A percentile compares a stretch with the other conserved stretches of the same genome.
phyloP scores from a whole-genome alignment of 1,284 basidiomycete genomes.

The Singerocomus inundabilis region DNA sequence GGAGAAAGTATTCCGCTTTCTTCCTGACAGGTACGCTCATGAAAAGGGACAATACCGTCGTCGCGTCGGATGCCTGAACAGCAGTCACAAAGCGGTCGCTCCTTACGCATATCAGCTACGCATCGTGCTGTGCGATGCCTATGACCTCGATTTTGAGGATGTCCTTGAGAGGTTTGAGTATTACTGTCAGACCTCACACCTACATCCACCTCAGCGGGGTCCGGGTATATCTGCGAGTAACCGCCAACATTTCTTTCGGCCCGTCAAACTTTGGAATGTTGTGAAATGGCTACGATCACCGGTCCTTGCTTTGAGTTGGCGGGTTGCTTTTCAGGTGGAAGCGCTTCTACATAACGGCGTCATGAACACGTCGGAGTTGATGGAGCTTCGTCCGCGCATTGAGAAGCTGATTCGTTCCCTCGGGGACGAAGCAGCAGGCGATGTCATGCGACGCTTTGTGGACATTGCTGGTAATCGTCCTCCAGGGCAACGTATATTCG shows the following conservation, averaged over 20 bases:
- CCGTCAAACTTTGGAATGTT: slow-evolving; percentile 45
- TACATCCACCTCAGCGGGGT: slow-evolving; percentile 38
- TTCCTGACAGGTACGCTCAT: slow-evolving; percentile 42
- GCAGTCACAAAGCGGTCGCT: slow-evolving; percentile 52
- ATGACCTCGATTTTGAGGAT: slow-evolving; percentile 35
- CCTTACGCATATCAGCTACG: slow-evolving; percentile 67
- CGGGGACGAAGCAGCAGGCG: slow-evolving; percentile 37
- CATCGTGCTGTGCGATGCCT: slow-evolving; percentile 46
- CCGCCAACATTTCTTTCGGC: slow-evolving; percentile 47
- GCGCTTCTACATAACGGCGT: slow-evolving; percentile 58
- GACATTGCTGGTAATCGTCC: slow-evolving; percentile 44
- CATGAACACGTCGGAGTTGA: slow-evolving; percentile 55
- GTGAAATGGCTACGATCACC: slow-evolving; percentile 43
- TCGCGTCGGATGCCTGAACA: slow-evolving; percentile 53
- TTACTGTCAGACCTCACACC: slow-evolving; percentile 52
- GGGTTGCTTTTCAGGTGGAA: slow-evolving; percentile 69
- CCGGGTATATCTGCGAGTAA: slow-evolving; percentile 45
- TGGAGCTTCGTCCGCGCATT: slow-evolving; percentile 43
- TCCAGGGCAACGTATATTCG: slow-evolving; percentile 41
- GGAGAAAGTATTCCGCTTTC: slow-evolving; percentile 52
- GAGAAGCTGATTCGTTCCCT: slow-evolving; percentile 38
- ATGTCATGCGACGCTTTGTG: slow-evolving; percentile 52
- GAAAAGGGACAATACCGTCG: slow-evolving; percentile 45
- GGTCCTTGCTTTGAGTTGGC: slow-evolving; percentile 43
- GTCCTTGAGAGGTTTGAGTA: slow-evolving; percentile 45